Evolutionary conservation across 192 early-diverging fungal species (phyloP), one percentile per base, ranked within the genome.

Genomic region (Diversispora epigaea): DNA sequence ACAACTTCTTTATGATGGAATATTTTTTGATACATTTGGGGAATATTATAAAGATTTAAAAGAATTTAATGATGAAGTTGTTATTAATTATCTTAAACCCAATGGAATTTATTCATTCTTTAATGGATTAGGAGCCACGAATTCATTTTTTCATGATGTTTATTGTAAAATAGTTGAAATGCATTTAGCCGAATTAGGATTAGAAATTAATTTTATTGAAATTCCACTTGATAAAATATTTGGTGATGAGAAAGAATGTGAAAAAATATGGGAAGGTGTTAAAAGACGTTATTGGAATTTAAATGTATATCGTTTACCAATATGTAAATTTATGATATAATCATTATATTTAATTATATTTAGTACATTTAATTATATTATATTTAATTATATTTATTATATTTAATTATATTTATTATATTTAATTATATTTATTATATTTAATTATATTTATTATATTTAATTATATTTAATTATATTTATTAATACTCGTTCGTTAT

Each of bases 131-230:
- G 93, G 93, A 10, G 95, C 94, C 46, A 94, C 93, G 32, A 96
- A 98, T 81, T 86, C 90, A 75, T 94, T 98, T 78, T 99, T 99
- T 85, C 95, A 99, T 83, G 96, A 97, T 65, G 95, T 99, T 6
- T 93, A 93, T 62, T 96, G 95, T 79, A 80, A 88, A 50, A 87
- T 99, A 47, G 93, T 90, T 0, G 91, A 93, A 60, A 80, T 92
- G 0, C 96, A 99, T 78, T 79, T 98, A 78, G 76, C 77, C 32
- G 92, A 91, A 9, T 86, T 94, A 61, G 95, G 95, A 17, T 81
- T 99, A 4, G 76, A 78, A n/a, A 92, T 89, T 0, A 85, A 91
- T 77, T 96, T 85, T 74, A 81, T 89, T 17, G 87, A 91, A 55
- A 89, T 96, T 76, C 76, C 86, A 6, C 88, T 95, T 75, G 91